Evolutionary conservation across 2,329 filamentous ascomycete species (phyloP), one percentile per base, ranked within the genome.

Genomic region (Samsoniella hepiali): DNA sequence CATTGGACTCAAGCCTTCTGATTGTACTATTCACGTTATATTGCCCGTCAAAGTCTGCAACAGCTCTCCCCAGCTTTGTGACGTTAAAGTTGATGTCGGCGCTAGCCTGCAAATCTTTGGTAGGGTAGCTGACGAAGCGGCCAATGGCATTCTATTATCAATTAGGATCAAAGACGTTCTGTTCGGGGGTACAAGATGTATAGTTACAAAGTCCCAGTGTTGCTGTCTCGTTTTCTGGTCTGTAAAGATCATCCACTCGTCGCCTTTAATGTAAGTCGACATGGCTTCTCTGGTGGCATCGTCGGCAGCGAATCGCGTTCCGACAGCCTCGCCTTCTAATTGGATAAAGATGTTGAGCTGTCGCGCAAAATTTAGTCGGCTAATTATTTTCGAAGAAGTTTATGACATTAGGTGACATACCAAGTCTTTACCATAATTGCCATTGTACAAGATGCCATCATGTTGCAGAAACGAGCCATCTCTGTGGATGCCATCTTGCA

Each of bases 11-110:
- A 1, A 69, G 60, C 1, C 68, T 62, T 6, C 63, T 49, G 10
- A 69, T 65, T 0, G 63, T 64, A 9, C 66, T 66, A 7, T 55
- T 65, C 15, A 69, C 58, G 13, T 66, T 42, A n/a, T 65, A 54
- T 5, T 56, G 29, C 4, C 66, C 68, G 1, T 58, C 29, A n/a
- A 70, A 70, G 42, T 70, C 67, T 0, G 63, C 62, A 5, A 65
- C 65, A 8, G 68, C 68, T 3, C 29, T 53, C 1, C 63, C 66
- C 4, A 70, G 67, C 42, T 69, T 69, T 5, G 65, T 62, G 27
- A 66, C 63, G 40, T 70, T 69, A 62, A 70, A 69, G 63, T 69
- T 69, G 64, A 70, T 67, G 54, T 69, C 68, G 7, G 69, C 65
- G 40, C 49, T 69, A 47, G 69, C 69, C 17, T 69, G 69, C 32